phyloP scores from a whole-genome alignment of 768 basidiomycete species.

The Lactarius hengduanensis region DNA sequence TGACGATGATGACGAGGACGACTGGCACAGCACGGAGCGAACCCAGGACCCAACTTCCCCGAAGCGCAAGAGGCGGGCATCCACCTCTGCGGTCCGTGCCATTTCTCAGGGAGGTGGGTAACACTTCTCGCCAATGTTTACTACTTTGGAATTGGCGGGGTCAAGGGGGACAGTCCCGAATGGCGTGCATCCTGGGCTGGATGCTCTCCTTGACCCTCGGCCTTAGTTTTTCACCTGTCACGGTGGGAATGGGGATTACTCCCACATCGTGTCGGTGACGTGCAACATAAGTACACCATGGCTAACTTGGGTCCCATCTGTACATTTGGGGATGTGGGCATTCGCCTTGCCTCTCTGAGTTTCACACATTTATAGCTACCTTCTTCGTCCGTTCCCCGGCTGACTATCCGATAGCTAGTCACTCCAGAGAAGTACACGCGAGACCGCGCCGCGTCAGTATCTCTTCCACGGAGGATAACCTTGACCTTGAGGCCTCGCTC shows the following conservation, averaged over 20 bases:
- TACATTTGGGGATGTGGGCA: slow-evolving; percentile 1
- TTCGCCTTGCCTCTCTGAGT: neutral
- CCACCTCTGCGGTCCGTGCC: slow-evolving; percentile 29
- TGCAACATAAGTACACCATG: slow-evolving; percentile 6
- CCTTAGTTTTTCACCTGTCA: slow-evolving; percentile 5
- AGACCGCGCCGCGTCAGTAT: slow-evolving; percentile 26
- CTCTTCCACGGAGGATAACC: slow-evolving; percentile 30
- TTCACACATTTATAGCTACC: neutral
- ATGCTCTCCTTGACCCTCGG: neutral
- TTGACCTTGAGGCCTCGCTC: slow-evolving; percentile 35
- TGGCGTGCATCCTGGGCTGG: neutral
- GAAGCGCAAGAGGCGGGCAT: slow-evolving; percentile 32
- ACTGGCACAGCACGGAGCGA: slow-evolving; percentile 32
- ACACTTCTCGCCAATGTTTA: neutral
- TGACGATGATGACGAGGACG: slow-evolving; percentile 49
- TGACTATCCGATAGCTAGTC: slow-evolving; percentile 17
- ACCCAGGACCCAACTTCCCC: slow-evolving; percentile 40
- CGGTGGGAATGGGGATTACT: neutral
- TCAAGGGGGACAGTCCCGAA: neutral
- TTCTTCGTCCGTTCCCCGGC: neutral
- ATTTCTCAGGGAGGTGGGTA: slow-evolving; percentile 21
- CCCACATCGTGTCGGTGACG: neutral
- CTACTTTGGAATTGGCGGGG: neutral
- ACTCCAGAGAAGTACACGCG: slow-evolving; percentile 30
- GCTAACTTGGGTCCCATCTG: neutral